These are phyloP conservation scores for Cairneyella variabilis DNA, from an alignment of 495 filamentous ascomycete genomes.

Conservation along the genomic window DNA sequence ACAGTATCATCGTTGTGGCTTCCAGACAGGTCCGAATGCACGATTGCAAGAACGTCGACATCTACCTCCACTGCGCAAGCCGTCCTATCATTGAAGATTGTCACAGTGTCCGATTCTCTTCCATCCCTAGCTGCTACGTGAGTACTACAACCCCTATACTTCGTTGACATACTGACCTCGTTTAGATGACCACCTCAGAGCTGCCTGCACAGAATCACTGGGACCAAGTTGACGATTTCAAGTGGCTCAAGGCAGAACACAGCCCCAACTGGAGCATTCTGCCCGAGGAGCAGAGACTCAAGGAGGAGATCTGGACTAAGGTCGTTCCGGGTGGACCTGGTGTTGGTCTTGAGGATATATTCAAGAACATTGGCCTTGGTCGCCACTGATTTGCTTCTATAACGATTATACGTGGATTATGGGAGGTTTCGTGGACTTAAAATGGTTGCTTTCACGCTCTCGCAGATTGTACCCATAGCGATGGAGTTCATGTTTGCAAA, in stretches of 20 bases:
- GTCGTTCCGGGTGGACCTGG: conserved; percentile 61
- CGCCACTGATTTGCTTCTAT: not conserved
- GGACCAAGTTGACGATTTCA: conserved; percentile 93
- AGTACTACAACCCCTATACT: conserved; percentile 28
- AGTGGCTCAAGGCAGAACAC: conserved; percentile 83
- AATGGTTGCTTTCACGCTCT: not conserved
- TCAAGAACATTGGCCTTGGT: conserved; percentile 52
- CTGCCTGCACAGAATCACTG: conserved; percentile 57
- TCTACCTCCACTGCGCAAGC: conserved; percentile 79
- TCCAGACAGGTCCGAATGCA: conserved; percentile 90
- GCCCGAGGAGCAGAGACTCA: conserved; percentile 53
- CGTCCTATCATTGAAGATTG: conserved; percentile 95
- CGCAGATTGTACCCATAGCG: conserved; percentile 13
- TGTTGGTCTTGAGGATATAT: conserved; percentile 61
- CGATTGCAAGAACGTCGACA: conserved; percentile 68
- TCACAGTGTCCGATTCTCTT: conserved; percentile 69
- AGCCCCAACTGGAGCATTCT: conserved; percentile 88
- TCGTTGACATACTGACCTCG: not conserved
- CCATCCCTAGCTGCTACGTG: conserved; percentile 66
- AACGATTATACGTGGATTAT: too few relatives aligned
- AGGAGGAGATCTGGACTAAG: conserved; percentile 64
- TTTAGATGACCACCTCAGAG: conserved; percentile 23
- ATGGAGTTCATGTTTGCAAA: conserved; percentile 4
- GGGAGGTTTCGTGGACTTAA: too few relatives aligned
- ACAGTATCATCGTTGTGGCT: conserved; percentile 70